Evolutionary conservation across 2,329 filamentous ascomycete species (phyloP).

Genomic region (Chaetomiaceae sp.): DNA sequence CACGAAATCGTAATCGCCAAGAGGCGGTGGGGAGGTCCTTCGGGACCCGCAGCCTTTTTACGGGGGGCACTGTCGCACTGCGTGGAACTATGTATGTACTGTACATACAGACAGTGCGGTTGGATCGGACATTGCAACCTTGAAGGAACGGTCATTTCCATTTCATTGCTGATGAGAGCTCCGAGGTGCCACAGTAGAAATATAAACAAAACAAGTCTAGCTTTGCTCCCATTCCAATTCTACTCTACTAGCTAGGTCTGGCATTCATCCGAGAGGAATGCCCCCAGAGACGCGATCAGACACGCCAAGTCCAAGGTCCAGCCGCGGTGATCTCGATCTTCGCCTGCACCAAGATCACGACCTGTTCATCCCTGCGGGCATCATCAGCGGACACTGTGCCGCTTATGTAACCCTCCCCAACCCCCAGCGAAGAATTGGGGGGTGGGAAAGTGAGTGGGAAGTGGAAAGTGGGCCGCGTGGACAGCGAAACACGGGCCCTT

Average conservation of each 20-base stretch:
- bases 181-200: too few relatives aligned
- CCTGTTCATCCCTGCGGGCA: not conserved
- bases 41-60: not conserved
- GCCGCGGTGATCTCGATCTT: not conserved
- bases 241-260: too few relatives aligned
- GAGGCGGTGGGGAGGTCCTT: slow-evolving; percentile 5
- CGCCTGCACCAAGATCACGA: not conserved
- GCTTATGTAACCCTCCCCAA: not conserved
- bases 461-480: too few relatives aligned
- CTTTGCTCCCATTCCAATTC: not conserved
- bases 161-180: not conserved
- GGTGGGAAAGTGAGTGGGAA: too few relatives aligned
- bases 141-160: too few relatives aligned
- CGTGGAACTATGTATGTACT: too few relatives aligned
- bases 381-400: not conserved
- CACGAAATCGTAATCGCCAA: slow-evolving; percentile 1
- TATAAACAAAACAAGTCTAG: not conserved
- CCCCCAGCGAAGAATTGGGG: not conserved
- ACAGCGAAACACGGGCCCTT: too few relatives aligned
- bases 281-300: too few relatives aligned
- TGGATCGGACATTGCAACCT: not conserved
- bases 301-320: not conserved
- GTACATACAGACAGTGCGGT: too few relatives aligned
- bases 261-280: too few relatives aligned
- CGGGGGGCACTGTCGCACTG: too few relatives aligned